Evolutionary conservation across 306 rosid species (phyloP).

Genomic region (Canavalia ensiformis): DNA sequence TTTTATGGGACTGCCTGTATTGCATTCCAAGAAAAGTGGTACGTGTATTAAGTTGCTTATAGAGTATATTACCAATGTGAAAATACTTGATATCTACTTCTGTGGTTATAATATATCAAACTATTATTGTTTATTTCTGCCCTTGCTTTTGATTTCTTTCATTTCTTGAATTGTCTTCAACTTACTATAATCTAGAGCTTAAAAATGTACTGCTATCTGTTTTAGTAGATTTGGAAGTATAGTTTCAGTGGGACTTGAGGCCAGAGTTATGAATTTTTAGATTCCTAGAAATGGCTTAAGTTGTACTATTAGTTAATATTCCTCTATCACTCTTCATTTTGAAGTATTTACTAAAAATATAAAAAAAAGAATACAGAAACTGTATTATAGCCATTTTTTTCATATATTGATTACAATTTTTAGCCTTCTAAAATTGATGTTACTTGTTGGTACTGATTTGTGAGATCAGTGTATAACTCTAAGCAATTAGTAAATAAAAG

Average conservation of each 20-base stretch:
- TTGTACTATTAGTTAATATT: neutral
- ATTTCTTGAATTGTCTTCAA: conserved; percentile 23
- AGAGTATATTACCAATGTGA: conserved; percentile 8
- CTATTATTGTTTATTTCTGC: neutral
- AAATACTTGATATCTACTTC: neutral
- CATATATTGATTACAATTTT: neutral
- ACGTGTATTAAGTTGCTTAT: conserved; percentile 44
- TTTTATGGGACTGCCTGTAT: conserved; percentile 86
- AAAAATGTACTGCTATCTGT: neutral
- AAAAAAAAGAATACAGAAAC: neutral
- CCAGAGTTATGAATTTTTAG: neutral
- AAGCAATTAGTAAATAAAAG: neutral
- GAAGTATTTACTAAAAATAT: conserved; percentile 6
- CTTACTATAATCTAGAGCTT: conserved; percentile 9
- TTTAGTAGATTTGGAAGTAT: conserved; percentile 18
- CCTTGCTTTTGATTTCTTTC: conserved; percentile 15
- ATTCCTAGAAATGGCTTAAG: neutral
- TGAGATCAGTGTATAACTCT: neutral
- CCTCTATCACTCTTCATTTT: neutral
- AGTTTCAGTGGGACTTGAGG: conserved; percentile 23
- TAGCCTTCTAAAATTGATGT: conserved; percentile 22
- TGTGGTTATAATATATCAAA: neutral
- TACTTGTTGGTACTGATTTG: conserved; percentile 20
- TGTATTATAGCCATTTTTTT: neutral
- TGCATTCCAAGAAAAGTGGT: conserved; percentile 74